These are phyloP conservation scores for Stagonosporopsis cucurbitacearum DNA, from an alignment of 2,329 filamentous ascomycete species.

Conservation along the genomic window DNA sequence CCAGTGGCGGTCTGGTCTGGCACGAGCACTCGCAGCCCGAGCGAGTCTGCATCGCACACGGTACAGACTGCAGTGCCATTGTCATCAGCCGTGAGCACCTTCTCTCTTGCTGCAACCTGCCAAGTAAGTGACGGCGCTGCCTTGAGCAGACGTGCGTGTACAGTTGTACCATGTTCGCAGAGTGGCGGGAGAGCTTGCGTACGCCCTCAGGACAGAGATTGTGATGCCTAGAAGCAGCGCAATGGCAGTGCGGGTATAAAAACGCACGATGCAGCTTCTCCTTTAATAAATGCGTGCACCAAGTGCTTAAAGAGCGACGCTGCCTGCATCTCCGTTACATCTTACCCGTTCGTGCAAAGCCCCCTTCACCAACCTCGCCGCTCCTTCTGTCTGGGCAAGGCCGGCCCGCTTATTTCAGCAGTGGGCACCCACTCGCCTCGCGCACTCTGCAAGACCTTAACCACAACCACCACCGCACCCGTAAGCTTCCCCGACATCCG, in stretches of 20 bases:
- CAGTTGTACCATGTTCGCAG: slow-evolving; percentile 27
- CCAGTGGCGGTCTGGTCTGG: slow-evolving; percentile 26
- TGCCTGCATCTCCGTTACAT: slow-evolving; percentile 20
- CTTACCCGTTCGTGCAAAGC: slow-evolving; percentile 34
- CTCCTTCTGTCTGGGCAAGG: slow-evolving; percentile 48
- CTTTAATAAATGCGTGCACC: slow-evolving; percentile 10
- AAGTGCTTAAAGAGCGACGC: slow-evolving; percentile 2
- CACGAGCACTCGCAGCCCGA: slow-evolving; percentile 26
- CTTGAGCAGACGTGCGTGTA: slow-evolving; percentile 25
- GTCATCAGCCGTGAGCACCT: slow-evolving; percentile 4
- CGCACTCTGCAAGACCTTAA: slow-evolving; percentile 43
- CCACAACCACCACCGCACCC: slow-evolving; percentile 38
- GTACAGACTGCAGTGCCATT: slow-evolving; percentile 23
- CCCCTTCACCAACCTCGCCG: slow-evolving; percentile 36
- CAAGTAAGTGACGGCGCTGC: slow-evolving; percentile 40
- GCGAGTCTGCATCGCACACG: slow-evolving; percentile 32
- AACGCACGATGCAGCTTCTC: slow-evolving; percentile 4
- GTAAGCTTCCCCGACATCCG: slow-evolving; percentile 45
- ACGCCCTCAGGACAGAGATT: slow-evolving; percentile 21
- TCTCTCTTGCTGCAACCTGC: slow-evolving; percentile 14
- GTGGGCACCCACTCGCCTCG: slow-evolving; percentile 48
- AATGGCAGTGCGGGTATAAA: slow-evolving; percentile 24
- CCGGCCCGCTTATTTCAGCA: slow-evolving; percentile 52
- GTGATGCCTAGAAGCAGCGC: slow-evolving; percentile 22
- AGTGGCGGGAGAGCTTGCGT: slow-evolving; percentile 49